Conservation (phyloP, 495 filamentous ascomycete genomes). For the Lophium mytilinum region DNA sequence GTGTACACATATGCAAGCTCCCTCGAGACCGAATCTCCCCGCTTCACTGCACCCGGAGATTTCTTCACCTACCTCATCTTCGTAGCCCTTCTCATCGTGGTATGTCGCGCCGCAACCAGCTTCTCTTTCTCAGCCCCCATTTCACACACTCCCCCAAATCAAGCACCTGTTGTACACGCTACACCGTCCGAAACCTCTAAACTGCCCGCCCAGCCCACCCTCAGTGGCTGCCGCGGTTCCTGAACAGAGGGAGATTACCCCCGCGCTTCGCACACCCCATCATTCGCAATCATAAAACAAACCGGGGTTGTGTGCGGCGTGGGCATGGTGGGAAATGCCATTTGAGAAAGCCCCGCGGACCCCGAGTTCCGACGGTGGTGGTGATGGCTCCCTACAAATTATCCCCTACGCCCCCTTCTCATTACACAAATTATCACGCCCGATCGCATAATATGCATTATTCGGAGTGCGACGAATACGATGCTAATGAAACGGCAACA, state of each 20-base stretch:
- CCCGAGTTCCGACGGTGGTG: constrained; percentile 55
- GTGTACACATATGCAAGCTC: constrained; percentile 60
- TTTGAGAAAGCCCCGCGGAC: constrained; percentile 73
- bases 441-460: background rate
- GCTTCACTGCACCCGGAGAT: constrained; percentile 56
- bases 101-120: constrained; percentile 39
- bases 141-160: too few relatives aligned
- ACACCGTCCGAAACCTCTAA: constrained; percentile 20
- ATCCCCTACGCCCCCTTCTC: background rate
- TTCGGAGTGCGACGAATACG: background rate
- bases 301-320: constrained; percentile 60
- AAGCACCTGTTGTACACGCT: too few relatives aligned
- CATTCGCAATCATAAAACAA: constrained; percentile 61
- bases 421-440: background rate
- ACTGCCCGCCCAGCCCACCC: constrained; percentile 85
- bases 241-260: constrained; percentile 97
- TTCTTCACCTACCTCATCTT: constrained; percentile 62
- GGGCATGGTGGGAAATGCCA: constrained; percentile 79
- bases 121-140: too few relatives aligned
- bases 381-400: constrained; percentile 85
- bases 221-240: constrained; percentile 84
- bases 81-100: constrained; percentile 49
- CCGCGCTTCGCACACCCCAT: constrained; percentile 61
- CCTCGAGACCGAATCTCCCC: constrained; percentile 52
- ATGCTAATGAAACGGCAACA: constrained; percentile 28